Conservation (phyloP, 2,329 filamentous ascomycete species). For the Cladosporium phlei region DNA sequence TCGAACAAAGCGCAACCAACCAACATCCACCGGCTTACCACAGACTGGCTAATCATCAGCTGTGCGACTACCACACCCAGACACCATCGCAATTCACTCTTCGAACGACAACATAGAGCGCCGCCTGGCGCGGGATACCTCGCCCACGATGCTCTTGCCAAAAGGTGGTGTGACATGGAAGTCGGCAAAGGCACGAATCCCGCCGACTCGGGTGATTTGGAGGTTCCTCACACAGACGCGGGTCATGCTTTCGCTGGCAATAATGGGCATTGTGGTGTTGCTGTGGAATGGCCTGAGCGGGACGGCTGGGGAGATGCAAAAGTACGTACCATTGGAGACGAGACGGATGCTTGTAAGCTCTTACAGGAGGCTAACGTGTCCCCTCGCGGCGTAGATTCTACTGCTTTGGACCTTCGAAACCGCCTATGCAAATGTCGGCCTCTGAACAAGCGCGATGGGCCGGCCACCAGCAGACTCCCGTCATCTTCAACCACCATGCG, state of each 20-base stretch:
- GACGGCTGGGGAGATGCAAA: slow-evolving; percentile 83
- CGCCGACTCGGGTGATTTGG: slow-evolving; percentile 63
- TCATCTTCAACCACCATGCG: slow-evolving; percentile 93
- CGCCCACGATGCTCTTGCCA: slow-evolving; percentile 69
- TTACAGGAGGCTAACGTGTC: background rate
- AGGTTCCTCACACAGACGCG: slow-evolving; percentile 68
- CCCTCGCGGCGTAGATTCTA: slow-evolving; percentile 67
- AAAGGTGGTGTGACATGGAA: slow-evolving; percentile 93
- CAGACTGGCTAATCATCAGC: background rate
- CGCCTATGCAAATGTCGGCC: slow-evolving; percentile 90
- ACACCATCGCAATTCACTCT: background rate
- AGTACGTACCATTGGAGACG: too few species aligned
- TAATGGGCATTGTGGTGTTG: slow-evolving; percentile 68
- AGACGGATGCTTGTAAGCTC: too few species aligned
- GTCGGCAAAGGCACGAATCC: slow-evolving; percentile 72
- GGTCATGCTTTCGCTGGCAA: slow-evolving; percentile 67
- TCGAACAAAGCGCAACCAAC: slow-evolving; percentile 1
- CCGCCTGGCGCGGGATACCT: slow-evolving; percentile 7
- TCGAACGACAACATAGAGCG: slow-evolving; percentile 9
- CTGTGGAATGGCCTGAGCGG: slow-evolving; percentile 82
- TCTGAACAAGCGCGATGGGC: slow-evolving; percentile 92
- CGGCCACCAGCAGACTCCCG: slow-evolving; percentile 81
- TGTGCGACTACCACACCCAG: too few species aligned
- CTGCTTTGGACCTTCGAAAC: slow-evolving; percentile 90
- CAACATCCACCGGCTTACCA: slow-evolving; percentile 3